Conservation (phyloP, 352 stramenopile species). For the Blastocystis sp. region DNA sequence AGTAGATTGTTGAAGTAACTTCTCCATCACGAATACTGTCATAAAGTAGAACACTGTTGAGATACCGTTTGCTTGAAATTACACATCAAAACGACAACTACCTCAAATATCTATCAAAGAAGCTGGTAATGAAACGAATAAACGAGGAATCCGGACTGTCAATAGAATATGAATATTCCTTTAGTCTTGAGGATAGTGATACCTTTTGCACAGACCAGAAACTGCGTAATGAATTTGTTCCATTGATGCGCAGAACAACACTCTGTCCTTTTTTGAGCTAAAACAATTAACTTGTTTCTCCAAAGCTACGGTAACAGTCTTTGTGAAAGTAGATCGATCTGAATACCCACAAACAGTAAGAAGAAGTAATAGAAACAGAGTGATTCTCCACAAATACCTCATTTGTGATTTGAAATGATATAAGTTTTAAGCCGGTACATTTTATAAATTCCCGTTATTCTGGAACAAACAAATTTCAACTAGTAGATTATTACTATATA, state of each 20-base stretch:
- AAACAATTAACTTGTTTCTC: not conserved
- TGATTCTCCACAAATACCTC: not conserved
- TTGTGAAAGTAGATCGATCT: not conserved
- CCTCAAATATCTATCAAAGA: not conserved
- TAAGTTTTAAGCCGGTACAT: not conserved
- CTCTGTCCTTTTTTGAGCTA: slow-evolving; percentile 49
- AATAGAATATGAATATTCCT: slow-evolving; percentile 54
- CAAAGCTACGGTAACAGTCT: not conserved
- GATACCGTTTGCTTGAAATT: slow-evolving; percentile 5
- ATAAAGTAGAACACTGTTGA: slow-evolving; percentile 30
- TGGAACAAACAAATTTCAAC: not conserved
- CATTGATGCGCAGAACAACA: slow-evolving; percentile 40
- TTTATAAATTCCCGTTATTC: not conserved
- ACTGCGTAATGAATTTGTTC: slow-evolving; percentile 32
- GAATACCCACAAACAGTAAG: not conserved
- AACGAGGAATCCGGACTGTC: slow-evolving; percentile 54
- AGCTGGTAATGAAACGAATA: slow-evolving; percentile 28
- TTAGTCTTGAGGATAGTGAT: slow-evolving; percentile 16
- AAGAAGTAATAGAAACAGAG: slow-evolving; percentile 10
- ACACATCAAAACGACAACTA: not conserved
- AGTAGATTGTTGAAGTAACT: slow-evolving; percentile 31
- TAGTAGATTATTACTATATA: not conserved
- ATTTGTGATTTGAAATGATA: slow-evolving; percentile 8
- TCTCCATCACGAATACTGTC: slow-evolving; percentile 17
- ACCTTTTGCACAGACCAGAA: slow-evolving; percentile 56